phyloP scores from a whole-genome alignment of 805 yeast species.

The Zygoascus bituminiphila region DNA sequence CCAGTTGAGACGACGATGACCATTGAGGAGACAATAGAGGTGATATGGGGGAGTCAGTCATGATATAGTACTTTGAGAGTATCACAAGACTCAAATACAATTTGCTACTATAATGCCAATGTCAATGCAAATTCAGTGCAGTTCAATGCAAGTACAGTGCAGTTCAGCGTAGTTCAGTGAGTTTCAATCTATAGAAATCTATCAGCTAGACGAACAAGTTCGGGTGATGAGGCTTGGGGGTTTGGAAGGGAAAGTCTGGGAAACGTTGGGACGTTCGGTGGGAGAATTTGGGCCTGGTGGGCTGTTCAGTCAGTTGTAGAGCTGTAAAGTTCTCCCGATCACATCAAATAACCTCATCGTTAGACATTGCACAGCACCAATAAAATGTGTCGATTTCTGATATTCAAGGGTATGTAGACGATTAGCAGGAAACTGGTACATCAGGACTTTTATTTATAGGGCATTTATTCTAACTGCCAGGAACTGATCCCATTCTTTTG shows the following conservation, averaged over 20 bases:
- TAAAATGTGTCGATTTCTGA: conserved; percentile 10
- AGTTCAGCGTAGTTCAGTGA: too few species aligned
- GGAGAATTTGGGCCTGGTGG: background rate
- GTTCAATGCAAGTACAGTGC: too few species aligned
- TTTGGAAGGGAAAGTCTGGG: background rate
- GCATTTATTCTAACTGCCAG: conserved; percentile 46
- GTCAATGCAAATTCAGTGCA: too few species aligned
- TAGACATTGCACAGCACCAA: background rate
- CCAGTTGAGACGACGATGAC: background rate
- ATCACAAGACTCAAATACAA: too few species aligned
- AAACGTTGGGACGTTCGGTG: background rate
- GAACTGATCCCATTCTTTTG: conserved; percentile 77
- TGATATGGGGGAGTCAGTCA: background rate
- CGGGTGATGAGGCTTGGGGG: too few species aligned
- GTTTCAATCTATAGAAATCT: too few species aligned
- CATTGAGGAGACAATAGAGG: background rate
- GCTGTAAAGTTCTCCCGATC: background rate
- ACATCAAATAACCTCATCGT: background rate
- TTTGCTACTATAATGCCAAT: too few species aligned
- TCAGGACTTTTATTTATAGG: conserved; percentile 52
- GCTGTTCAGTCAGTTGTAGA: background rate
- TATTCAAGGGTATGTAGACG: conserved; percentile 8
- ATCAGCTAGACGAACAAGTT: too few species aligned
- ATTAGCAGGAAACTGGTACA: background rate
- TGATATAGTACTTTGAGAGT: too few species aligned